Base-by-base conservation (phyloP, 1,139 yeast genomes). In the Taiozyma sp. region DNA sequence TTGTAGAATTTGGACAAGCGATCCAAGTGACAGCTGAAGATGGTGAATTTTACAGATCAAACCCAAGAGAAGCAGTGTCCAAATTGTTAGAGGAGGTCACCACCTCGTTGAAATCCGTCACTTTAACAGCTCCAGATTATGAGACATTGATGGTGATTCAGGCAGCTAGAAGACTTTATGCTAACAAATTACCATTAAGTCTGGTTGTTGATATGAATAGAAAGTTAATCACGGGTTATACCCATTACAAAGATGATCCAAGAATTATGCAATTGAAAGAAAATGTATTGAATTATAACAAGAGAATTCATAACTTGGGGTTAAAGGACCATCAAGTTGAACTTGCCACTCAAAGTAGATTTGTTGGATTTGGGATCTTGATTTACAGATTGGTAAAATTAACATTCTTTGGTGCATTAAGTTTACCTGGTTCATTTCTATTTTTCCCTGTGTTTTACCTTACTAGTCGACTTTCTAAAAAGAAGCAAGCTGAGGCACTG, bases 111-210 rank as follows among this genome's bases (percentile, higher is more conserved):
- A 79, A 76, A 51, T 76, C 84, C 24, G 91, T 85, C n/a, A 85
- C 90, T 0, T 83, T 83, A 2, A 84, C 85, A 44, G 84, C 89
- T 55, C 83, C 83, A 29, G 91, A 85, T 65, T 85, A 78, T 65
- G 91, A 85, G 54, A 85, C 90, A 1, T 70, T 86, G 50, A 82
- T 83, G 78, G 81, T 83, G 13, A 79, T 85, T 42, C 93, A 86
- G 64, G 88, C 90, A 0, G 89, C 87, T 11, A 73, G 95, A 67
- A 74, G 93, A 62, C 69, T 86, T 45, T 85, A 85, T 55, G 80
- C 83, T 2, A 75, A 51, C 72, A 74, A 68, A 71, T 68, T 80
- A 48, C 87, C 89, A 1, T 68, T 84, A 50, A 84, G 89, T 0
- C 66, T 82, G 56, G 80, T 84, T 47, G 86, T 85, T 24, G 90